Conservation (phyloP, 345 rosid species). For the Noccaea bulbosa region DNA sequence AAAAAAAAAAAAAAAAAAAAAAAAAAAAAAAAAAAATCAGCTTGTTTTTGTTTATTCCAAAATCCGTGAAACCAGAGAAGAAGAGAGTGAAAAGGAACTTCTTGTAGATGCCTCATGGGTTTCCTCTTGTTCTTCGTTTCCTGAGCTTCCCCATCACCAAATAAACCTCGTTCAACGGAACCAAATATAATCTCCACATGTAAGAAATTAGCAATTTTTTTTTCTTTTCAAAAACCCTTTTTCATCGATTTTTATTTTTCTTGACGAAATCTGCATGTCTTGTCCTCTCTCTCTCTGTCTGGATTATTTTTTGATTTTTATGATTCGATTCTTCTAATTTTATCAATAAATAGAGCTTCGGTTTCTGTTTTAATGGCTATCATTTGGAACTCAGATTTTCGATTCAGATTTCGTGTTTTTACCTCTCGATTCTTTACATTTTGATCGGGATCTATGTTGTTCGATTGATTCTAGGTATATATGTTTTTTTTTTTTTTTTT, state of each 20-base stretch:
- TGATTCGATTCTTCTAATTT: conserved; percentile 49
- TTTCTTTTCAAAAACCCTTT: not conserved
- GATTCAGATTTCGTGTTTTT: conserved; percentile 37
- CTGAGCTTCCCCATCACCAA: conserved; percentile 48
- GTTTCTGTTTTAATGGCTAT: conserved; percentile 39
- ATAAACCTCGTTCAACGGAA: conserved; percentile 47
- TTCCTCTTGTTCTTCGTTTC: conserved; percentile 45
- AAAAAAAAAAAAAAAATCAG: not conserved
- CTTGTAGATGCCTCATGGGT: conserved; percentile 33
- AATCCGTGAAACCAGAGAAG: not conserved
- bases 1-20: not conserved
- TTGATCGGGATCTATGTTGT: conserved; percentile 89
- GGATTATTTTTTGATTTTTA: not conserved
- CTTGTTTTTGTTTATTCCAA: conserved; percentile 16
- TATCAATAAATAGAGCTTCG: conserved; percentile 45
- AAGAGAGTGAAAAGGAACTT: conserved; percentile 37
- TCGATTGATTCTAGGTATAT: conserved; percentile 58
- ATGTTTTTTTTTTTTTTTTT: not conserved
- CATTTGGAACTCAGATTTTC: conserved; percentile 42
- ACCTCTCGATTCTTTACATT: conserved; percentile 43
- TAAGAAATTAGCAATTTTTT: conserved; percentile 41
- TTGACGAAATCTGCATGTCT: conserved; percentile 38
- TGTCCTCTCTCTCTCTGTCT: conserved; percentile 13
- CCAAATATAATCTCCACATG: conserved; percentile 42
- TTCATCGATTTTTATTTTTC: not conserved